Evolutionary conservation across 768 basidiomycete genomes (phyloP).

Genomic region (Phanerodontia chrysosporium): DNA sequence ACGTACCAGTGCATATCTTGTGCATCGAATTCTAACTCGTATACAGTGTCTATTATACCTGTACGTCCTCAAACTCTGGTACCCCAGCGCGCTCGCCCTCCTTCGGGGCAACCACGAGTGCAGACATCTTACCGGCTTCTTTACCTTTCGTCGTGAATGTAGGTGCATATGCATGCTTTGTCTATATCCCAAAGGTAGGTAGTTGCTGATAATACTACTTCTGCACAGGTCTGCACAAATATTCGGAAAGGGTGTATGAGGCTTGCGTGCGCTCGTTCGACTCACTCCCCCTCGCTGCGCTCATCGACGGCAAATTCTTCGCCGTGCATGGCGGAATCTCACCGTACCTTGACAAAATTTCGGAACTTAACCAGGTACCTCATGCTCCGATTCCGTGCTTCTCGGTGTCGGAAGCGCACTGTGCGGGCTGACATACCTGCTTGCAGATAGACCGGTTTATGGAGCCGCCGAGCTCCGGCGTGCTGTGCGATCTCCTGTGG

Average conservation of each 20-base stretch:
- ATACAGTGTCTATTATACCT: conserved; percentile 84
- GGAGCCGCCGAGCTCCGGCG: conserved; percentile 88
- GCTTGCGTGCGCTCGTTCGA: conserved; percentile 90
- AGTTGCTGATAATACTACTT: not conserved
- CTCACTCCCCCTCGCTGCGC: conserved; percentile 82
- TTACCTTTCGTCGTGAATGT: conserved; percentile 98
- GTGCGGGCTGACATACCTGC: not conserved
- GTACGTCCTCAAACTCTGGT: conserved; percentile 89
- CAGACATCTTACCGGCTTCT: conserved; percentile 93
- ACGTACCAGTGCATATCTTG: conserved; percentile 19
- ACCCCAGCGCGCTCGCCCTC: conserved; percentile 76
- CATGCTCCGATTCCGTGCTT: conserved; percentile 12
- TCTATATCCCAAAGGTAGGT: not conserved
- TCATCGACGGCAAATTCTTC: conserved; percentile 94
- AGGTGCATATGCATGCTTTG: conserved; percentile 24
- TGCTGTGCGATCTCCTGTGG: conserved; percentile 95
- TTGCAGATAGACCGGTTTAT: conserved; percentile 83
- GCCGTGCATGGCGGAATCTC: conserved; percentile 97
- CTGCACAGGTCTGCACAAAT: conserved; percentile 81
- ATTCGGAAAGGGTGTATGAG: conserved; percentile 81
- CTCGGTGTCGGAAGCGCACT: not conserved
- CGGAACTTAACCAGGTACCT: conserved; percentile 62
- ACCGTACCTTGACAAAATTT: conserved; percentile 75
- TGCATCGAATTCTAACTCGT: too few species aligned
- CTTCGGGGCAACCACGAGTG: conserved; percentile 98